phyloP scores from a whole-genome alignment of 2,329 filamentous ascomycete species.

The Neofusicoccum kwambonambiense region DNA sequence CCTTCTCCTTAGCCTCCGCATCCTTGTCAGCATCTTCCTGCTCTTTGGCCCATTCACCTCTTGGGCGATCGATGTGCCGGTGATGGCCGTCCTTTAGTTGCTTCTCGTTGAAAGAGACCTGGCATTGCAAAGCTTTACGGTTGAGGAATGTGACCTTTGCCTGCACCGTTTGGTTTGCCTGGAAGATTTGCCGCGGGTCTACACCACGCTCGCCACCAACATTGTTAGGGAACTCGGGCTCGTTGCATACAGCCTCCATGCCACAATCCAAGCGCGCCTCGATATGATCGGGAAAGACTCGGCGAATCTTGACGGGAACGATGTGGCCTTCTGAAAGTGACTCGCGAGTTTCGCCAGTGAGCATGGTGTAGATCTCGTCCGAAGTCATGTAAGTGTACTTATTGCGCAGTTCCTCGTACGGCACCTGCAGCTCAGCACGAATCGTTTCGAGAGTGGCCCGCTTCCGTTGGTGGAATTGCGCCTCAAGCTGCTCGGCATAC shows the following conservation, averaged over 20 bases:
- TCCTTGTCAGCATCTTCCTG: constrained; percentile 75
- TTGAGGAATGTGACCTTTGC: constrained; percentile 88
- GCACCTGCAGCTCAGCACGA: constrained; percentile 84
- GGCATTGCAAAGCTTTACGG: constrained; percentile 78
- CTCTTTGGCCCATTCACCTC: constrained; percentile 81
- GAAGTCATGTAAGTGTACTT: constrained; percentile 68
- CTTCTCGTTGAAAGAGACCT: constrained; percentile 81
- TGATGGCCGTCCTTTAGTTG: constrained; percentile 71
- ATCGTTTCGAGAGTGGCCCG: constrained; percentile 95
- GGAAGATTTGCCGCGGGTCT: constrained; percentile 63
- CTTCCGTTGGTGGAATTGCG: constrained; percentile 90
- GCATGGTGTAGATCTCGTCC: constrained; percentile 90
- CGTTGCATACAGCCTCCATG: constrained; percentile 83
- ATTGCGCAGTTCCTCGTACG: constrained; percentile 90
- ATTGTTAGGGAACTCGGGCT: constrained; percentile 74
- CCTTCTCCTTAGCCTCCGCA: constrained; percentile 81
- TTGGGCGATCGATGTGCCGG: constrained; percentile 67
- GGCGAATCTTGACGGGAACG: constrained; percentile 80
- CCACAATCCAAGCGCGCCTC: constrained; percentile 93
- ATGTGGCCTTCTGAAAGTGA: constrained; percentile 88
- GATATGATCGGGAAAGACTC: constrained; percentile 88
- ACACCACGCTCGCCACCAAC: constrained; percentile 59
- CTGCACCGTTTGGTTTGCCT: constrained; percentile 78
- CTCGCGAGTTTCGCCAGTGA: constrained; percentile 87
- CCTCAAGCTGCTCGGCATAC: constrained; percentile 92